Conservation (phyloP, 805 yeast species). For the Pichia rugopelliculosa region DNA sequence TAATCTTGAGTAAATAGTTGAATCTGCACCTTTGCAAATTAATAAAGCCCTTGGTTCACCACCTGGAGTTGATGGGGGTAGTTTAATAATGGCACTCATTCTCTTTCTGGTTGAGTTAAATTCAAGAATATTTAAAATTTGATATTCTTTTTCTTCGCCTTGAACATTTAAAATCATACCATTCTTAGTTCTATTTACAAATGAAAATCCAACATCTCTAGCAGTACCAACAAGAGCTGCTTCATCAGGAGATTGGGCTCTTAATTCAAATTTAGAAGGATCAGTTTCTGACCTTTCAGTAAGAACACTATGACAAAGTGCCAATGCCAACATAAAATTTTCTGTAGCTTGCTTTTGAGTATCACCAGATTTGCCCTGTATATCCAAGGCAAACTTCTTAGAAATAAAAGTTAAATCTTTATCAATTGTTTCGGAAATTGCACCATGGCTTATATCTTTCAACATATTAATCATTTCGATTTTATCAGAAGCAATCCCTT, state of each 20-base stretch:
- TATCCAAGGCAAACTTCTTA: constrained; percentile 55
- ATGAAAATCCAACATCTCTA: constrained; percentile 66
- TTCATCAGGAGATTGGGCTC: constrained; percentile 84
- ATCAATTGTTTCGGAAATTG: constrained; percentile 35
- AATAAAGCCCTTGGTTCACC: constrained; percentile 54
- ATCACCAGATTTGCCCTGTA: constrained; percentile 43
- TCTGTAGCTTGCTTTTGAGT: constrained; percentile 53
- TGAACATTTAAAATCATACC: constrained; percentile 64
- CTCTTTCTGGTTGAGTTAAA: constrained; percentile 82
- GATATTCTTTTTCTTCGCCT: constrained; percentile 65
- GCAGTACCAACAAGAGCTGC: constrained; percentile 82
- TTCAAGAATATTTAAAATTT: constrained; percentile 62
- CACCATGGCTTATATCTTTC: constrained; percentile 29
- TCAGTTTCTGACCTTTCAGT: constrained; percentile 58
- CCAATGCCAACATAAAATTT: constrained; percentile 69
- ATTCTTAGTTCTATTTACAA: constrained; percentile 56
- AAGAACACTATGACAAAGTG: constrained; percentile 73
- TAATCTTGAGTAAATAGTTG: constrained; percentile 65
- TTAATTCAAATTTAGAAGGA: constrained; percentile 47
- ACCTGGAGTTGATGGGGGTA: constrained; percentile 42
- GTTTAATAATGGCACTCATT: constrained; percentile 75
- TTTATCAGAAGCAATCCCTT: constrained; percentile 50
- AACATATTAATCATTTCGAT: constrained; percentile 48
- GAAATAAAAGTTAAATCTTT: constrained; percentile 62
- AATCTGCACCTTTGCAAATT: constrained; percentile 82